phyloP scores from a whole-genome alignment of 116 monocot genomes.

The Cymodocea nodosa region DNA sequence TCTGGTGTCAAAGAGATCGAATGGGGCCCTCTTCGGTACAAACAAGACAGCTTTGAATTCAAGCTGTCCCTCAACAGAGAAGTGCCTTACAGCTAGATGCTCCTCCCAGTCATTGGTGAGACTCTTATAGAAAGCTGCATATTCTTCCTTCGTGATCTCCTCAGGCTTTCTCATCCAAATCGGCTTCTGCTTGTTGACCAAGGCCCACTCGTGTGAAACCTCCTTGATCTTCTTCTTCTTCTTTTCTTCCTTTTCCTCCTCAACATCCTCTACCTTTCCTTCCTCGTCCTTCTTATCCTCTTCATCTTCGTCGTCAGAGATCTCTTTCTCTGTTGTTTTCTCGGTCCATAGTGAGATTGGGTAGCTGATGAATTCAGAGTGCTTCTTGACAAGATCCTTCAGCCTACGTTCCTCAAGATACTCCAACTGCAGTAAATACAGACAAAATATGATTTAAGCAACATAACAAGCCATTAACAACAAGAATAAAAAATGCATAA shows the following conservation, averaged over 20 bases:
- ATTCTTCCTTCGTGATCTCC: slow-evolving; percentile 36
- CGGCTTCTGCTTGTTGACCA: slow-evolving; percentile 38
- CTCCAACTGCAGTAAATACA: slow-evolving; percentile 12
- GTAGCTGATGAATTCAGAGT: slow-evolving; percentile 37
- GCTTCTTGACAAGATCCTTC: slow-evolving; percentile 33
- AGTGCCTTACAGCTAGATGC: slow-evolving; percentile 34
- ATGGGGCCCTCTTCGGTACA: slow-evolving; percentile 34
- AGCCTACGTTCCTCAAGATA: slow-evolving; percentile 26
- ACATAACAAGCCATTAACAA: neutral
- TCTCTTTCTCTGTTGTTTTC: slow-evolving; percentile 35
- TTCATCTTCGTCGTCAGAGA: slow-evolving; percentile 33
- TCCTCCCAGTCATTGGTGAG: slow-evolving; percentile 46
- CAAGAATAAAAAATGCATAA: no score
- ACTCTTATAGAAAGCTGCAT: slow-evolving; percentile 39
- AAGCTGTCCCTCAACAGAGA: slow-evolving; percentile 44
- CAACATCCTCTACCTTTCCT: slow-evolving; percentile 23
- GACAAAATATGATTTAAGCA: neutral
- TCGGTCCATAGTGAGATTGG: slow-evolving; percentile 37
- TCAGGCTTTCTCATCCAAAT: slow-evolving; percentile 45
- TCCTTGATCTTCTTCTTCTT: slow-evolving; percentile 46
- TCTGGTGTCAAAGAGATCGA: slow-evolving; percentile 31
- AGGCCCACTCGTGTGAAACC: slow-evolving; percentile 30
- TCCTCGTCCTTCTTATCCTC: slow-evolving; percentile 29
- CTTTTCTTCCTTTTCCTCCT: slow-evolving; percentile 35
- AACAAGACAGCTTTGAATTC: slow-evolving; percentile 39